Base-by-base conservation (phyloP, 2,329 filamentous ascomycete genomes). In the Ophiocordyceps camponoti-leonardi region DNA sequence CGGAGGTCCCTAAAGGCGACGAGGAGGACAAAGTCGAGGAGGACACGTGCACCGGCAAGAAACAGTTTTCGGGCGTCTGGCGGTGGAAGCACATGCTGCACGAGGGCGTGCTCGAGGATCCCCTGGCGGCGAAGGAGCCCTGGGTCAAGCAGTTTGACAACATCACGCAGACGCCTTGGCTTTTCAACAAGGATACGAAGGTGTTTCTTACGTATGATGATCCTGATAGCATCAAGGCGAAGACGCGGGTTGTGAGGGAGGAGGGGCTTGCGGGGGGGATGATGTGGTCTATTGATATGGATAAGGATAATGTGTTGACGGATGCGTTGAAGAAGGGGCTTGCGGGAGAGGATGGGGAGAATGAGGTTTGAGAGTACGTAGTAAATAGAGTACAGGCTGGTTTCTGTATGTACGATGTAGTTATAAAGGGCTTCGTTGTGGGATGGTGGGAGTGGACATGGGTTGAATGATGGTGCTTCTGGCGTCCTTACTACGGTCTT, bases 211-310 rank as follows among this genome's bases (percentile, higher is more conserved):
- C 50, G 10, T 51, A 51, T 33, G 26, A 28, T 28, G 26, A 28
- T 10, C 26, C 26, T 10, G 26, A 28, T 4, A 28, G 26, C 10
- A 28, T 51, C 44, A 43, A 42, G 40, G 28, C 28, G 26, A 51
- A 51, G 44, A 46, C 43, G 28, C 41, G 46, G 16, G 44, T 47
- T 42, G 50, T 47, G 3, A 42, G 44, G 18, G 20, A 22, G 10
- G 48, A 47, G 44, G 48, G 48, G 4, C n/a, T 51, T 19, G 41
- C 40, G 1, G 50, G 47, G 12, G 31, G 45, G 16, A 49, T 49
- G 44, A 42, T 47, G 6, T 51, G 48, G 47, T 46, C 46, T 28
- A 44, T 49, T 26, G 47, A 50, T 12, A 19, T 44, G 44, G 41
- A 46, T 13, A 49, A 31, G 11, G 31, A 37, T 18, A 19, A 39